These are phyloP conservation scores for Lachnellula hyalina DNA, from an alignment of 2,329 filamentous ascomycete species.

Conservation along the genomic window DNA sequence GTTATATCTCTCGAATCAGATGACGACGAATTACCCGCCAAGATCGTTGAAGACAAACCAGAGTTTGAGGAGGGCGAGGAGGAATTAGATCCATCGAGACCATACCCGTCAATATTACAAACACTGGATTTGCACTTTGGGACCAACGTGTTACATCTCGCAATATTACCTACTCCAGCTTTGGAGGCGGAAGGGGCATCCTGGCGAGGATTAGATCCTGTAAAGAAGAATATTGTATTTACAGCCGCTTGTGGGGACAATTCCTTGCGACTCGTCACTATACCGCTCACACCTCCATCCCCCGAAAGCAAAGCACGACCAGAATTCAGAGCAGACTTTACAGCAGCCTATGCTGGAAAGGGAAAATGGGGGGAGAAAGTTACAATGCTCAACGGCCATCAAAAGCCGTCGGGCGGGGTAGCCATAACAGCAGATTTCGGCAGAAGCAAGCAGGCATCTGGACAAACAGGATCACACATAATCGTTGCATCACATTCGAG, in stretches of 20 bases:
- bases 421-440: constrained; percentile 43
- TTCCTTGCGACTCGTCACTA: constrained; percentile 51
- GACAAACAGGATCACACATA: constrained; percentile 35
- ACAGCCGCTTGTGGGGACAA: constrained; percentile 54
- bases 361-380: constrained; percentile 61
- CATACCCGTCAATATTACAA: constrained; percentile 52
- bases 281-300: constrained; percentile 58
- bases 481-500: constrained; percentile 57
- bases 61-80: constrained; percentile 52
- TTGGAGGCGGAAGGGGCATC: constrained; percentile 44
- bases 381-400: constrained; percentile 48
- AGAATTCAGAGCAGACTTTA: constrained; percentile 46
- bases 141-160: constrained; percentile 50
- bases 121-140: constrained; percentile 57
- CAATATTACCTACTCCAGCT: constrained; percentile 47
- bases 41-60: constrained; percentile 46
- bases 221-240: constrained; percentile 56
- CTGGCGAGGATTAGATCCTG: constrained; percentile 40
- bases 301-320: constrained; percentile 51
- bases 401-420: constrained; percentile 48
- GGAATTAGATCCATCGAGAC: constrained; percentile 27
- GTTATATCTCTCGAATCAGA: constrained; percentile 62
- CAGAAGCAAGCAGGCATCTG: constrained; percentile 26
- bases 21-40: constrained; percentile 42
- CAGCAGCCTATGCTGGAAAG: constrained; percentile 51